phyloP scores from a whole-genome alignment of 2,329 filamentous ascomycete species.

The Sporothrix variecibatus region DNA sequence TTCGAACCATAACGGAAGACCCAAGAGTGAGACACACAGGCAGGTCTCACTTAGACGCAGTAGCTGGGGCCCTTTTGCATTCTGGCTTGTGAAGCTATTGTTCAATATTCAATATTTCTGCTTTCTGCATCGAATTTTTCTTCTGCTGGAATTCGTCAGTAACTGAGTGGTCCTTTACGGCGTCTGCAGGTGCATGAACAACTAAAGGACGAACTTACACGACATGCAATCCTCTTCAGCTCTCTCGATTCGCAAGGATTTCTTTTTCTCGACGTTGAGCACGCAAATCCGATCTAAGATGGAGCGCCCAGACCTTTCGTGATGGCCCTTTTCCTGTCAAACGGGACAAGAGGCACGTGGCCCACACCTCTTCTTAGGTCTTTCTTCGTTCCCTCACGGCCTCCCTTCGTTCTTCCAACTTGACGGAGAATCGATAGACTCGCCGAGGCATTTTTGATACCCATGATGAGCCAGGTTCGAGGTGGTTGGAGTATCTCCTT shows the following conservation, averaged over 20 bases:
- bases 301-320: neutral
- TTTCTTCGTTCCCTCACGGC: neutral
- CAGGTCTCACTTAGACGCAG: neutral
- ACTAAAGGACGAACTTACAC: neutral
- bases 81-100: constrained; percentile 6
- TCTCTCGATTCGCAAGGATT: neutral
- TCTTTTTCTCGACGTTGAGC: neutral
- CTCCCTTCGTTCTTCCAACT: neutral
- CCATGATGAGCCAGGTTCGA: neutral
- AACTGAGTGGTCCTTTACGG: neutral
- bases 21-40: neutral
- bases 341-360: neutral
- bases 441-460: neutral
- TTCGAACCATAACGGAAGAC: neutral
- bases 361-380: neutral
- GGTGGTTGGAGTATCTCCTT: neutral
- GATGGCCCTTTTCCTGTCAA: neutral
- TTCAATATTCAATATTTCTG: neutral
- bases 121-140: neutral
- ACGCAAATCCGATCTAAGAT: neutral
- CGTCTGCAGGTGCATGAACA: neutral
- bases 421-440: neutral
- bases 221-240: neutral
- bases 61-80: neutral
- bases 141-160: neutral